These are phyloP conservation scores for Aspergillus udagawae DNA, from an alignment of 2,329 filamentous ascomycete species.

Conservation along the genomic window DNA sequence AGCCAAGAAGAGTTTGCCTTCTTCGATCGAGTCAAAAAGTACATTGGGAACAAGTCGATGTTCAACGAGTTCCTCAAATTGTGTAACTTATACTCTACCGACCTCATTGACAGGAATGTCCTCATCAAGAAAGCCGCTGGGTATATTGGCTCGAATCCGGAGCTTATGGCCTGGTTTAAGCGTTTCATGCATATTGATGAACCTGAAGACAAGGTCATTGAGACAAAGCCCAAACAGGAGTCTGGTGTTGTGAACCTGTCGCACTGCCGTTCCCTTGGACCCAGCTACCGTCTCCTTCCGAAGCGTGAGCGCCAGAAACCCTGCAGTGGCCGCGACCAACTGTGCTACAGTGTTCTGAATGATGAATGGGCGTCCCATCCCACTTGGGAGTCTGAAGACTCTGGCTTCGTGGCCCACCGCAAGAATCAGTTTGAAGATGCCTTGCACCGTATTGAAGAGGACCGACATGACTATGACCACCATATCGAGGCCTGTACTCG, in stretches of 20 bases:
- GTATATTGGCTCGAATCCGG: constrained; percentile 83
- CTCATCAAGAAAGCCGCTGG: constrained; percentile 76
- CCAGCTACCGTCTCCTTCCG: constrained; percentile 88
- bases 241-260: constrained; percentile 80
- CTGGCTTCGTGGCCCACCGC: constrained; percentile 92
- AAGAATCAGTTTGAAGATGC: constrained; percentile 96
- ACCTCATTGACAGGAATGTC: constrained; percentile 80
- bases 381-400: constrained; percentile 97
- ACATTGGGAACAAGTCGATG: constrained; percentile 82
- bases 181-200: constrained; percentile 71
- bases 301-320: constrained; percentile 86
- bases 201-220: constrained; percentile 70
- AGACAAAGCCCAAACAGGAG: constrained; percentile 72
- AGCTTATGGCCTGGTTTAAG: constrained; percentile 87
- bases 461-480: constrained; percentile 97
- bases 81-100: constrained; percentile 90
- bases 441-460: constrained; percentile 93
- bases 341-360: constrained; percentile 89
- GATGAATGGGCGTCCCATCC: constrained; percentile 98
- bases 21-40: constrained; percentile 96
- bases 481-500: constrained; percentile 94
- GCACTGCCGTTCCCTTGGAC: constrained; percentile 91
- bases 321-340: constrained; percentile 90
- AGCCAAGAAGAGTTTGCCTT: constrained; percentile 83
- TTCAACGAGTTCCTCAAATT: constrained; percentile 97